These are phyloP conservation scores for Diplocarpon rosae DNA, from an alignment of 2,329 filamentous ascomycete genomes.

Conservation along the genomic window DNA sequence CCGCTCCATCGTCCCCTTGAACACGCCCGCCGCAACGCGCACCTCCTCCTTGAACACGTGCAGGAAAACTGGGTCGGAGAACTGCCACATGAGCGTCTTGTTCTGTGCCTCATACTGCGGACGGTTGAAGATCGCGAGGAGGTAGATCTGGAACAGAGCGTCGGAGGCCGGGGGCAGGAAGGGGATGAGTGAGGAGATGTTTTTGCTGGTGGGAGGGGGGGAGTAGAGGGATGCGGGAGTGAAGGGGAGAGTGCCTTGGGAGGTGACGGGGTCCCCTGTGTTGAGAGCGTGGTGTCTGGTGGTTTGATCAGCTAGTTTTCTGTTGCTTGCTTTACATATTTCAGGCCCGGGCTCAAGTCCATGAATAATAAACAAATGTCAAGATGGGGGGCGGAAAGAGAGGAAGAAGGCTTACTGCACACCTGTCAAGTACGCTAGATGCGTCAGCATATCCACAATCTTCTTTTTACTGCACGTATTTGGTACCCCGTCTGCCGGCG, in stretches of 20 bases:
- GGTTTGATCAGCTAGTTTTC: not conserved
- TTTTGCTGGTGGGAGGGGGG: slow-evolving; percentile 31
- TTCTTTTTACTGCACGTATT: slow-evolving; percentile 29
- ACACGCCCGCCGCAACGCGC: slow-evolving; percentile 27
- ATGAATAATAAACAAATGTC: not conserved
- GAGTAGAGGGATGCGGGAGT: slow-evolving; percentile 33
- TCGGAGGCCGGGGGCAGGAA: slow-evolving; percentile 28
- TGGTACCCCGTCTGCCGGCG: slow-evolving; percentile 26
- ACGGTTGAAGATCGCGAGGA: slow-evolving; percentile 32
- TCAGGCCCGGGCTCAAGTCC: not conserved
- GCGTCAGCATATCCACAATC: slow-evolving; percentile 34
- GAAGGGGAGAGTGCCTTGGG: slow-evolving; percentile 32
- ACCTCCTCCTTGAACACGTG: slow-evolving; percentile 22
- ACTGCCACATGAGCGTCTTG: slow-evolving; percentile 32
- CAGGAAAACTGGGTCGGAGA: slow-evolving; percentile 29
- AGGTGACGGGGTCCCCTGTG: slow-evolving; percentile 30
- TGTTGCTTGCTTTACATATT: not conserved
- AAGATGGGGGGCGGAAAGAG: not conserved
- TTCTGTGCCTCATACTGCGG: slow-evolving; percentile 29
- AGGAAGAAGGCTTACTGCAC: slow-evolving; percentile 14
- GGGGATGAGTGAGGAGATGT: slow-evolving; percentile 27
- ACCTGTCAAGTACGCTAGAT: slow-evolving; percentile 30
- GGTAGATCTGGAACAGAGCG: slow-evolving; percentile 29
- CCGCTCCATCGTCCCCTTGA: slow-evolving; percentile 29
- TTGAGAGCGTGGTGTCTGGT: slow-evolving; percentile 32